phyloP scores from a whole-genome alignment of 352 stramenopile species.

The Pythium chondricola region DNA sequence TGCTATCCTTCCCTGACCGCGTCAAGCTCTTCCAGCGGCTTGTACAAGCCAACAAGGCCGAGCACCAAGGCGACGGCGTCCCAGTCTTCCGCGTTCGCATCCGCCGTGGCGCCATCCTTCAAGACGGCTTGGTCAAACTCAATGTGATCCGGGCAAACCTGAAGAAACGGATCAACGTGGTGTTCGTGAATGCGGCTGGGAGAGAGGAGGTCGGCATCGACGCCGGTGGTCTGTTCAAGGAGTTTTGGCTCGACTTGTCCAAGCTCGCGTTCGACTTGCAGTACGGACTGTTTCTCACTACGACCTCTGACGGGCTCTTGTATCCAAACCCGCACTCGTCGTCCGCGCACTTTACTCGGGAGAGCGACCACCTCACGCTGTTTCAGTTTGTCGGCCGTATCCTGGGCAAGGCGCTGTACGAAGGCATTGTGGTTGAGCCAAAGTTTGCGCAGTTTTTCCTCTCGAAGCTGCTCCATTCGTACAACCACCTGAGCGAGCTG shows the following conservation, averaged over 20 bases:
- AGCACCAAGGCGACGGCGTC: constrained; percentile 36
- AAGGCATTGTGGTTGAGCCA: constrained; percentile 94
- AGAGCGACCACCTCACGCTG: constrained; percentile 83
- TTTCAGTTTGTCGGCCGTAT: constrained; percentile 95
- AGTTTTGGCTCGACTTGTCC: constrained; percentile 92
- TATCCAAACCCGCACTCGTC: constrained; percentile 92
- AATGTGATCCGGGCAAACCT: constrained; percentile 80
- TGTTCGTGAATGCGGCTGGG: constrained; percentile 86
- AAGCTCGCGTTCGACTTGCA: constrained; percentile 90
- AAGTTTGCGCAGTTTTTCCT: constrained; percentile 97
- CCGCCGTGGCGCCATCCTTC: constrained; percentile 61
- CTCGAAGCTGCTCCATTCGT: constrained; percentile 82
- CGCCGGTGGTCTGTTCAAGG: constrained; percentile 96
- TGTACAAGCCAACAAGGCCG: constrained; percentile 44
- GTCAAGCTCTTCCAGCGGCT: constrained; percentile 65
- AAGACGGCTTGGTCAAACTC: constrained; percentile 85
- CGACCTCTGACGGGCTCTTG: constrained; percentile 63
- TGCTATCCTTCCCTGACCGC: constrained; percentile 62
- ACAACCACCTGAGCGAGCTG: constrained; percentile 85
- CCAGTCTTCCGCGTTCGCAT: constrained; percentile 54
- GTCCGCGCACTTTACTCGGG: constrained; percentile 69
- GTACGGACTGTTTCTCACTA: constrained; percentile 85
- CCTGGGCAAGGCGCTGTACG: constrained; percentile 94
- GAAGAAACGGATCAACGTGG: constrained; percentile 79
- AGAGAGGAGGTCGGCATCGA: constrained; percentile 94